Base-by-base conservation (phyloP, 2,329 filamentous ascomycete genomes). In the Colletotrichum tamarilloi region DNA sequence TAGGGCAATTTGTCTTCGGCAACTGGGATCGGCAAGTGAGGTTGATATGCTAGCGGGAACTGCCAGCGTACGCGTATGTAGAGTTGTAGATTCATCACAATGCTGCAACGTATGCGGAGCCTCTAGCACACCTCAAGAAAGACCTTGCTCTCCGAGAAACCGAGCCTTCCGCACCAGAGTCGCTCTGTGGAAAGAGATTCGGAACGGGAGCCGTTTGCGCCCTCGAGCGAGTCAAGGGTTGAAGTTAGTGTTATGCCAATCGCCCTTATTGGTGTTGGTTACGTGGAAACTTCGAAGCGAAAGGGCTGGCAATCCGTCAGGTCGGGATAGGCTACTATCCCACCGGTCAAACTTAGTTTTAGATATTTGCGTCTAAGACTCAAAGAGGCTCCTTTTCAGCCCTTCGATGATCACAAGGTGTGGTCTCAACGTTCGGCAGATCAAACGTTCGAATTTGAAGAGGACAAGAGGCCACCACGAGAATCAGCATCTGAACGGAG, bases 1-100 rank as follows among this genome's bases (percentile, higher is more conserved):
- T 19, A 30, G 67, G 56, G 28, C 35, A 65, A 26, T 26, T 70
- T 46, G 55, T 65, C 60, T 73, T 73, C 70, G 70, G 70, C 70
- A 73, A 56, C 59, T 73, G 60, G 67, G 42, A 57, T 66, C 70
- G 70, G 70, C 70, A 73, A 60, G 22, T 73, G 35, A 22, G 19
- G 46, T 64, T 38, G 52, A 16, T 22, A 16, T 24, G 53, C 26
- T 35, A 62, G 66, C 38, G 38, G 52, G 30, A 67, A 67, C 38
- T 14, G 30, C 7, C 30, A 26, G 24, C 5, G 46, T 19, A 42
- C 38, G 38, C 38, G 38, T 42, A 42, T 19, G 38, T 42, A 42
- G 16, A 42, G 38, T 42, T 19, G 16, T 49, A 32, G 22, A 38
- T 22, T n/a, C 49, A n/a, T 55, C 28, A 28, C 30, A 19, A 1